phyloP scores from a whole-genome alignment of 2,329 filamentous ascomycete genomes.

The Xylariaceae sp. region DNA sequence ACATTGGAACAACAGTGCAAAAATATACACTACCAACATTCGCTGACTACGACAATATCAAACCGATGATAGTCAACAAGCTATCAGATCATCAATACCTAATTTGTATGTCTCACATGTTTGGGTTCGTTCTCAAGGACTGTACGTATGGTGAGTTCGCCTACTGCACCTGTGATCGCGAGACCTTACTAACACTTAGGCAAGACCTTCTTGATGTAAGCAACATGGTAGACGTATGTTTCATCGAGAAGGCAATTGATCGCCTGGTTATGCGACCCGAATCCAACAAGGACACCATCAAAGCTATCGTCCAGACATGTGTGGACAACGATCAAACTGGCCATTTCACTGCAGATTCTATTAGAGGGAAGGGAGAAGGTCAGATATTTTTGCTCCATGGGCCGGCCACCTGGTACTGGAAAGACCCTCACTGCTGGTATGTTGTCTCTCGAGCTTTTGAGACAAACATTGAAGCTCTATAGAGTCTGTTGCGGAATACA shows the following conservation, averaged over 20 bases:
- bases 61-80: slow-evolving; percentile 4
- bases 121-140: slow-evolving; percentile 15
- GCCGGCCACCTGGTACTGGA: slow-evolving; percentile 12
- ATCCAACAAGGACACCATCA: slow-evolving; percentile 13
- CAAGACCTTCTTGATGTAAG: slow-evolving; percentile 12
- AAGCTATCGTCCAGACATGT: slow-evolving; percentile 16
- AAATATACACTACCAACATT: slow-evolving; percentile 10
- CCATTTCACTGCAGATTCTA: slow-evolving; percentile 13
- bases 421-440: slow-evolving; percentile 15
- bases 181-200: not conserved
- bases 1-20: slow-evolving; percentile 3
- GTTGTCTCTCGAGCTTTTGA: not conserved
- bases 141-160: slow-evolving; percentile 10
- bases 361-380: slow-evolving; percentile 17
- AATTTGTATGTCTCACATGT: slow-evolving; percentile 14
- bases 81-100: slow-evolving; percentile 17
- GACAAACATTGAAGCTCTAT: not conserved
- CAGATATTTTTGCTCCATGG: slow-evolving; percentile 14
- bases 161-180: not conserved
- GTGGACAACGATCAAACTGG: slow-evolving; percentile 7
- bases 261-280: slow-evolving; percentile 14
- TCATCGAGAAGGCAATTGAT: slow-evolving; percentile 13
- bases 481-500: slow-evolving; percentile 15
- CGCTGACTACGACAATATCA: slow-evolving; percentile 14
- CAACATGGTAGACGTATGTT: slow-evolving; percentile 4